These are phyloP conservation scores for Blastomyces percursus DNA, from an alignment of 2,329 filamentous ascomycete species.

Conservation along the genomic window DNA sequence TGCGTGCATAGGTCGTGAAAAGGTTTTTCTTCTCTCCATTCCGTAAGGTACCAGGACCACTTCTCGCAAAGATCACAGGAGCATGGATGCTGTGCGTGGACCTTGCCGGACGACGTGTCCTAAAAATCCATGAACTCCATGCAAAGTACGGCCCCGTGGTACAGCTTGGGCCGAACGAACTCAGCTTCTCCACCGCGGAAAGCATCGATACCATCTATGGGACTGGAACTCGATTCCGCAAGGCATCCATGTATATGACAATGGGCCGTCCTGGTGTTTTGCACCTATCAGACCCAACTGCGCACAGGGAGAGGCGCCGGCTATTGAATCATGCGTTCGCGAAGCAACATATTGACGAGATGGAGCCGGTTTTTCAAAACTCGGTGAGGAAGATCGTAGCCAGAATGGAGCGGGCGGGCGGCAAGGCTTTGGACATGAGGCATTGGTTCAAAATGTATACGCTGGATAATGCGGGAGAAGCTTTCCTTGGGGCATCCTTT, in stretches of 20 bases:
- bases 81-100: constrained; percentile 4
- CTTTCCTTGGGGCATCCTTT: constrained; percentile 12
- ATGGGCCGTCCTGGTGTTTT: neutral
- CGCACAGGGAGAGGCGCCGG: constrained; percentile 1
- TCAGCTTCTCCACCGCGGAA: constrained; percentile 7
- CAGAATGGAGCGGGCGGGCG: constrained; percentile 1
- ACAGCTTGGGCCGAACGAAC: constrained; percentile 10
- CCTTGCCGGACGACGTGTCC: neutral
- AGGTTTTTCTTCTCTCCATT: constrained; percentile 5
- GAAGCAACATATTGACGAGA: constrained; percentile 4
- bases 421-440: constrained; percentile 2
- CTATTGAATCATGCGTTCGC: constrained; percentile 7
- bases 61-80: constrained; percentile 5
- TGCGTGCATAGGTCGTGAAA: neutral
- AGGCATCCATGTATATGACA: constrained; percentile 3
- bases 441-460: constrained; percentile 10
- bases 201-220: constrained; percentile 7
- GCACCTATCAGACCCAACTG: constrained; percentile 1
- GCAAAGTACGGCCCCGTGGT: constrained; percentile 8
- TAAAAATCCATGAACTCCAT: constrained; percentile 4
- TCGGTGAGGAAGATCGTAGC: constrained; percentile 3
- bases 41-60: neutral
- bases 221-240: constrained; percentile 7
- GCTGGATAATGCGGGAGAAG: constrained; percentile 8
- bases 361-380: constrained; percentile 7